Evolutionary conservation across 176 grass and related monocot genomes (phyloP), one percentile per base, ranked within the genome.

Genomic region (Carex kokanica): DNA sequence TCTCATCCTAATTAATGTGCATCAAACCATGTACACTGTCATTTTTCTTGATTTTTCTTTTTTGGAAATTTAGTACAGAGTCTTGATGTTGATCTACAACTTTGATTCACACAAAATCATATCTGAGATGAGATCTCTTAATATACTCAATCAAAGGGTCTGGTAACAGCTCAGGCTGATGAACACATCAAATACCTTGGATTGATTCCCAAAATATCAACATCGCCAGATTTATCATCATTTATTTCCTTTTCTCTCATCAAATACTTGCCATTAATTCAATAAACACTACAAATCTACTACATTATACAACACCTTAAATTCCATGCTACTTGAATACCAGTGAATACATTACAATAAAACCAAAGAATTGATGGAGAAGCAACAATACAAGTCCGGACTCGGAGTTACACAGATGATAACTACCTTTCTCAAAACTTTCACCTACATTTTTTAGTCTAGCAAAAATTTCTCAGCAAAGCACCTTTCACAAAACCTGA

Each of bases 401-500:
- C 21, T 64, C 10, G 59, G 61, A 27, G 61, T 64, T 13, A 29
- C 13, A 64, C 23, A 24, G 25, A 64, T 12, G 10, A 13, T 9
- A 63, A 64, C 24, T 64, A 8, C 24, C 10, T 64, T 64, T 64
- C 73, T 78, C 47, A 78, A 57, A 78, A 78, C 43, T 78, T 32
- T 40, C 8, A 74, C 51, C 43, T 25, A 21, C 51, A 12, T 52
- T 54, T 53, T 78, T 54, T 4, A 11, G 12, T 45, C 5, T 16
- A 47, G 29, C 18, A 53, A 51, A 75, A 8, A 12, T 23, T 75
- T 75, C 21, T 75, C 16, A 49, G 32, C 21, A 4, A 4, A 58
- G 6, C 11, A 3, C 43, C 16, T 5, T 40, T 83, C 88, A 95
- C 90, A 92, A 86, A 64, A 97, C 62, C 52, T 72, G 73, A 77